phyloP scores from a whole-genome alignment of 495 filamentous ascomycete species.

The Penicillium steckii region DNA sequence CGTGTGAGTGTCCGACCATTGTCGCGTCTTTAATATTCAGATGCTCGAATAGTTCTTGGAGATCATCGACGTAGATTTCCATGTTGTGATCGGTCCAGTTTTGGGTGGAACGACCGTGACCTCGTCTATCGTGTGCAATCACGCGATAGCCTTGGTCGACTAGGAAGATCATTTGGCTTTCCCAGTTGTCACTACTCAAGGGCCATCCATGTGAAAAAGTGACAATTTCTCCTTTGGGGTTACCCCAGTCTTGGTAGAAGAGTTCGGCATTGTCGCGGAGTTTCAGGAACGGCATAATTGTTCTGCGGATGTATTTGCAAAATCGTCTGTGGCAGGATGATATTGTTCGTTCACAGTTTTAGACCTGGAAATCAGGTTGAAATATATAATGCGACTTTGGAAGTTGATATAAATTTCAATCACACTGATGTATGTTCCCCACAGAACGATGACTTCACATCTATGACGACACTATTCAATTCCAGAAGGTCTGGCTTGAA shows the following conservation, averaged over 20 bases:
- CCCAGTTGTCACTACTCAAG: conserved; percentile 40
- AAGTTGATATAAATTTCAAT: too few species aligned
- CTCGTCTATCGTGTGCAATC: conserved; percentile 43
- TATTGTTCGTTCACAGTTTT: too few species aligned
- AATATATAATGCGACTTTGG: too few species aligned
- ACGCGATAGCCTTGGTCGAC: conserved; percentile 37
- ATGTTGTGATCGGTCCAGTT: conserved; percentile 42
- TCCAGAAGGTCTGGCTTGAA: too few species aligned
- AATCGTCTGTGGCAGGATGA: too few species aligned
- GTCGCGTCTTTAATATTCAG: conserved; percentile 31
- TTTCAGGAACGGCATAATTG: conserved; percentile 27
- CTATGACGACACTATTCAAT: too few species aligned
- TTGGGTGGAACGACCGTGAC: conserved; percentile 40
- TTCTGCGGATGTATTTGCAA: too few species aligned
- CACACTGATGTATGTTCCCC: too few species aligned
- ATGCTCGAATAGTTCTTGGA: conserved; percentile 32
- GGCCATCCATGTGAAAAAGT: conserved; percentile 44
- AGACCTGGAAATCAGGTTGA: too few species aligned
- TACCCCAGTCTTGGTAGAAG: conserved; percentile 44
- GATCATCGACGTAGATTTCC: conserved; percentile 38
- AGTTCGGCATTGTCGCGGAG: conserved; percentile 34
- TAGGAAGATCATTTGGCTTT: conserved; percentile 42
- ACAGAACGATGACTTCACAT: too few species aligned
- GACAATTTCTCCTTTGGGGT: conserved; percentile 23
- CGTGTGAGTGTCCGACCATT: conserved; percentile 43